Evolutionary conservation across 2,329 filamentous ascomycete genomes (phyloP).

Genomic region (Alternaria alternata): DNA sequence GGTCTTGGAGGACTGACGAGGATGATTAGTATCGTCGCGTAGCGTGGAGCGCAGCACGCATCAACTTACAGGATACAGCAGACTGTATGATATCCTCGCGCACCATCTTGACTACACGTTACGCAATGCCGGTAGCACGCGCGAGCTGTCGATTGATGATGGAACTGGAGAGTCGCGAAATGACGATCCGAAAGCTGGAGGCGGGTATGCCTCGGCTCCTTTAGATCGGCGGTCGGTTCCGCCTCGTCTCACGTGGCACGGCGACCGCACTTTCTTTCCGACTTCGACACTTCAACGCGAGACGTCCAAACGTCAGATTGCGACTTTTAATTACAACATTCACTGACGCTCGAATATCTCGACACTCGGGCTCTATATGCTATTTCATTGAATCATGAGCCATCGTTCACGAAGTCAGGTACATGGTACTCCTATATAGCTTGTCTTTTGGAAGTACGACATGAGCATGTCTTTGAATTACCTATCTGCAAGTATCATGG

Average conservation of each 20-base stretch:
- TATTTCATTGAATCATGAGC: neutral
- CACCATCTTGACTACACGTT: constrained; percentile 71
- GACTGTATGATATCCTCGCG: constrained; percentile 92
- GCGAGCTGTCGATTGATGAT: constrained; percentile 13
- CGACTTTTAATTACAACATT: neutral
- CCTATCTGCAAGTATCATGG: neutral
- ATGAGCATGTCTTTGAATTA: neutral
- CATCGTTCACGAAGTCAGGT: neutral
- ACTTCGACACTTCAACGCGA: constrained; percentile 14
- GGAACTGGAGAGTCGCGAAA: constrained; percentile 23
- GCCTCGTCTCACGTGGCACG: constrained; percentile 17
- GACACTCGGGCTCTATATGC: neutral
- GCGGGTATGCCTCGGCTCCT: constrained; percentile 27
- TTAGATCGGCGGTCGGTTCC: constrained; percentile 20
- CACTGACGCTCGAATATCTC: neutral
- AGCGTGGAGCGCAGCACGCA: constrained; percentile 5
- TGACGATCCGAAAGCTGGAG: constrained; percentile 23
- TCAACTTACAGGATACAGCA: constrained; percentile 66
- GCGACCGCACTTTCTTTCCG: constrained; percentile 10
- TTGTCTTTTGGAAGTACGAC: neutral
- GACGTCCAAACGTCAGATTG: neutral
- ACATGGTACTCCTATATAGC: neutral
- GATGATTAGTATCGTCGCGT: constrained; percentile 25
- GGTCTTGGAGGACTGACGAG: constrained; percentile 84
- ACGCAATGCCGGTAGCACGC: constrained; percentile 27